phyloP scores from a whole-genome alignment of 495 filamentous ascomycete genomes.

The Penicillium bovifimosum region DNA sequence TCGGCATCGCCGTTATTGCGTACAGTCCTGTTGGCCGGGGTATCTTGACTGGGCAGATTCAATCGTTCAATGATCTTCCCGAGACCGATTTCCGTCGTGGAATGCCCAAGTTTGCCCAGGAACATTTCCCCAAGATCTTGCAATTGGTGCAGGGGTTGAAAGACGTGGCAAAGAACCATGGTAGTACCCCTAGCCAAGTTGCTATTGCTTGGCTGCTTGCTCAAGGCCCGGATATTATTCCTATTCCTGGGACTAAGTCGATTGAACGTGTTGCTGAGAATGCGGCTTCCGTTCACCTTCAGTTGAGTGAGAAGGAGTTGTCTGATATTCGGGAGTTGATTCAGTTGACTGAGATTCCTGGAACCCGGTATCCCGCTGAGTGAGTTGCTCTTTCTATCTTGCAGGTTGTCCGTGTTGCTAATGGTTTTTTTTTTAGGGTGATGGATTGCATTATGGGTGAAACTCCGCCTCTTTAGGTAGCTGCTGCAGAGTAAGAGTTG shows the following conservation, averaged over 20 bases:
- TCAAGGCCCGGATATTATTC: slow-evolving; percentile 50
- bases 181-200: slow-evolving; percentile 39
- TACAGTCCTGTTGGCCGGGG: slow-evolving; percentile 60
- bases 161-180: slow-evolving; percentile 43
- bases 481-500: too few relatives aligned
- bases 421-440: slow-evolving; percentile 8
- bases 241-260: slow-evolving; percentile 55
- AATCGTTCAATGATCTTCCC: slow-evolving; percentile 39
- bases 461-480: slow-evolving; percentile 9
- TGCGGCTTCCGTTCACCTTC: slow-evolving; percentile 38
- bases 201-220: slow-evolving; percentile 49
- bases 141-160: slow-evolving; percentile 35
- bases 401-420: background rate
- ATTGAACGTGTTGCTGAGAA: slow-evolving; percentile 55
- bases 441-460: slow-evolving; percentile 1
- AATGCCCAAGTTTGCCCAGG: slow-evolving; percentile 44
- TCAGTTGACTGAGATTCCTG: background rate
- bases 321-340: slow-evolving; percentile 33
- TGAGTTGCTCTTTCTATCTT: slow-evolving; percentile 3
- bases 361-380: slow-evolving; percentile 6
- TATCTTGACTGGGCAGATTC: slow-evolving; percentile 47
- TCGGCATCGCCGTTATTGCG: slow-evolving; percentile 56
- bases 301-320: slow-evolving; percentile 46
- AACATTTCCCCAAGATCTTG: slow-evolving; percentile 47
- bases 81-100: slow-evolving; percentile 33